Evolutionary conservation across 129 eudicot species (phyloP), one percentile per base, ranked within the genome.

Genomic region (Calendula officinalis): DNA sequence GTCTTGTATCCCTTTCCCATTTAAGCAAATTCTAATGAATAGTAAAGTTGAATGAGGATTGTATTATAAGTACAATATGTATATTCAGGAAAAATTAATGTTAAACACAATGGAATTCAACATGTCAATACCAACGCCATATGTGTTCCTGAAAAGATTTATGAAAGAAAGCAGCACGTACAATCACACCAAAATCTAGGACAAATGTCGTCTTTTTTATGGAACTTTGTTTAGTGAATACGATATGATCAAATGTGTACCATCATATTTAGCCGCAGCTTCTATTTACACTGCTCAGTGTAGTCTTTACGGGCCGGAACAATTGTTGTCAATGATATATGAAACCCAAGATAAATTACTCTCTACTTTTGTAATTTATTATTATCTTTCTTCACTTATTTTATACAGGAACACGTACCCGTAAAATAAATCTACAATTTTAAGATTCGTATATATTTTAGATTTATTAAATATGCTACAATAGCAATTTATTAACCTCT

Each of bases 141-240:
- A 83, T 71, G 97, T 88, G 49, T 94, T 94, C 74, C 41, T 94
- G 82, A 83, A 66, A 73, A 77, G 99, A 70, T 94, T 64, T 52
- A 91, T 94, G 39, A 94, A 94, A 69, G 99, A 96, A 22, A n/a
- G n/a, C n/a, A n/a, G n/a, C n/a, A n/a, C n/a, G 96, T 97, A 59
- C 87, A 86, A 75, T 80, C 86, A 3, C 95, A 94, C 41, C 67
- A 27, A 50, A 94, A 82, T 84, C 74, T 88, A 3, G 89, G 80
- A 57, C 83, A 79, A 15, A n/a, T 82, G 57, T 71, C 89, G 1
- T 94, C 79, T 56, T 88, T 79, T 79, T 64, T 94, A 83, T 86
- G 55, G 99, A 94, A 84, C 97, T 94, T 14, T 83, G 90, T 43
- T 80, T 88, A 0, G 97, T 94, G 97, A 88, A 38, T 88, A 88